These are phyloP conservation scores for Platanthera guangdongensis DNA, from an alignment of 106 monocot genomes.

Conservation along the genomic window DNA sequence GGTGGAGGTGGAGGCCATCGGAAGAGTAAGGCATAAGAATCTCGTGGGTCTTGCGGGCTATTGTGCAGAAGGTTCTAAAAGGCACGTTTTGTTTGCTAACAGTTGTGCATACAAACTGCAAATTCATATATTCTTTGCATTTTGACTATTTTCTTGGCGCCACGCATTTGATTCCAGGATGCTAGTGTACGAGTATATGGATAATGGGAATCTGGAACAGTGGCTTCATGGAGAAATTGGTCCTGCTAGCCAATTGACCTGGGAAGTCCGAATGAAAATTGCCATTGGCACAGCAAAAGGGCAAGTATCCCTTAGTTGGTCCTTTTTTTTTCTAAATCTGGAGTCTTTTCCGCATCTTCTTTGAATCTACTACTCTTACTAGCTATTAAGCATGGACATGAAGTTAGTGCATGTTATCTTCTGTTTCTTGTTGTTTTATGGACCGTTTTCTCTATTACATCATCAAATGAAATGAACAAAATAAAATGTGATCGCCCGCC, in stretches of 20 bases:
- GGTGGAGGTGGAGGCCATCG: conserved; percentile 91
- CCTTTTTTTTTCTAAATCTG: background rate
- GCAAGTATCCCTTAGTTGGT: conserved; percentile 21
- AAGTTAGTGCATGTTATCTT: background rate
- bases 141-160: background rate
- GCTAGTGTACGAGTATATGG: conserved; percentile 89
- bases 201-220: conserved; percentile 86
- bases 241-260: conserved; percentile 44
- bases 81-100: conserved; percentile 19
- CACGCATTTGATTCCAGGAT: conserved; percentile 37
- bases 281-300: conserved; percentile 88
- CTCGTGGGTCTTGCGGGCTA: conserved; percentile 83
- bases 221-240: conserved; percentile 85
- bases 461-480: too few species aligned
- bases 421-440: background rate
- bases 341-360: background rate
- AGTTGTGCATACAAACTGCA: background rate
- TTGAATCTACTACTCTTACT: too few species aligned
- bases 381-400: background rate
- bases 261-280: conserved; percentile 90
- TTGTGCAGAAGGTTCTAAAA: conserved; percentile 68
- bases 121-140: background rate
- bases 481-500: too few species aligned
- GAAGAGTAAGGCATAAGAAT: conserved; percentile 87
- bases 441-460: too few species aligned